phyloP scores from a whole-genome alignment of 2,329 filamentous ascomycete species.

The Paecilomyces sp. region DNA sequence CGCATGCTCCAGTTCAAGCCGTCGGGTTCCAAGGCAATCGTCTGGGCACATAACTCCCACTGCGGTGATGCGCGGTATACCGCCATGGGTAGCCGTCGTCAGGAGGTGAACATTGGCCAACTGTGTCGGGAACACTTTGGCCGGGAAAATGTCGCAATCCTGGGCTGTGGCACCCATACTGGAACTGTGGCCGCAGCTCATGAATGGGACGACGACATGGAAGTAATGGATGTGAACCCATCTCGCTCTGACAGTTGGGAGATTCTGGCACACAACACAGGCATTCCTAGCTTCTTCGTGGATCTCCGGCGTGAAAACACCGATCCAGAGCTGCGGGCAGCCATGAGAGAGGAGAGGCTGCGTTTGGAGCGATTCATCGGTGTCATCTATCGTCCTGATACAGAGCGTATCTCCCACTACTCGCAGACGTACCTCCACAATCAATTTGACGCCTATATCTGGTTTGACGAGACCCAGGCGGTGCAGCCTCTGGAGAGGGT shows the following conservation, averaged over 20 bases:
- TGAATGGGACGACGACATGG: slow-evolving; percentile 46
- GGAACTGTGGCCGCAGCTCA: slow-evolving; percentile 48
- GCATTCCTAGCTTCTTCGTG: slow-evolving; percentile 38
- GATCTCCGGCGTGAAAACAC: slow-evolving; percentile 36
- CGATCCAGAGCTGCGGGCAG: slow-evolving; percentile 27
- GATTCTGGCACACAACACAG: slow-evolving; percentile 41
- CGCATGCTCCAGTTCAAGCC: slow-evolving; percentile 38
- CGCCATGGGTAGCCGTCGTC: slow-evolving; percentile 38
- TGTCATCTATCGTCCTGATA: slow-evolving; percentile 46
- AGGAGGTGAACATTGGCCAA: slow-evolving; percentile 48
- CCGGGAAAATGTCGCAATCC: slow-evolving; percentile 32
- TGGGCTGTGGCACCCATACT: slow-evolving; percentile 44
- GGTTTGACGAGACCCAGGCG: slow-evolving; percentile 43
- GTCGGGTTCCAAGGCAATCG: slow-evolving; percentile 37
- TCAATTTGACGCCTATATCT: slow-evolving; percentile 46
- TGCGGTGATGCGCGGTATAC: slow-evolving; percentile 48
- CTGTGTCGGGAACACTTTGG: slow-evolving; percentile 43
- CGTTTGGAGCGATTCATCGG: slow-evolving; percentile 47
- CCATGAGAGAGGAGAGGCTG: slow-evolving; percentile 25
- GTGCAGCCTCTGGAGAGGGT: slow-evolving; percentile 40
- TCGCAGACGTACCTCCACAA: slow-evolving; percentile 38
- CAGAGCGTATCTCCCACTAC: slow-evolving; percentile 45
- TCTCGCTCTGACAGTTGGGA: slow-evolving; percentile 45
- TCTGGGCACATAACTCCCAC: slow-evolving; percentile 51
- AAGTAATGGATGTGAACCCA: slow-evolving; percentile 42